Evolutionary conservation across 2,329 filamentous ascomycete species (phyloP).

Genomic region (Neopestalotiopsis rosae): DNA sequence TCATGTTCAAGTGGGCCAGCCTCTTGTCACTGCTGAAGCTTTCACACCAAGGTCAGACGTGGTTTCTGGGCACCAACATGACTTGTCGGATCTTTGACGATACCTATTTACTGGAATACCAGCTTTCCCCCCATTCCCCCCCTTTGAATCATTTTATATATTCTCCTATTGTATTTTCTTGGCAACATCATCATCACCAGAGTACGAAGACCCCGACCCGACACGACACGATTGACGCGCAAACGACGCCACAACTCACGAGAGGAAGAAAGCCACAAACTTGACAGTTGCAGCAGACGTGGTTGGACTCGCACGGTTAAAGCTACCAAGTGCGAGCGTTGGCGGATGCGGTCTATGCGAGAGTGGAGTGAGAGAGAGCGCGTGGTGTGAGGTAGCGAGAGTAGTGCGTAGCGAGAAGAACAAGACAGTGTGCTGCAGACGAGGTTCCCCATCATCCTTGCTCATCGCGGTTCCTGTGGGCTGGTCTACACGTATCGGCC

Average conservation of each 20-base stretch:
- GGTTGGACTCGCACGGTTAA: constrained; percentile 4
- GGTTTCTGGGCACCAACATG: too few relatives aligned
- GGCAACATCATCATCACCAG: neutral
- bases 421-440: constrained; percentile 23
- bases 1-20: neutral
- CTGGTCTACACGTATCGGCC: neutral
- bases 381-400: constrained; percentile 18
- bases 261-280: neutral
- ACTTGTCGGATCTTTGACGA: neutral
- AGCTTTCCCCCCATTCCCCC: neutral
- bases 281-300: constrained; percentile 15
- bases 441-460: constrained; percentile 13
- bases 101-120: neutral
- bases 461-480: constrained; percentile 6
- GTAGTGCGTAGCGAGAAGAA: constrained; percentile 22
- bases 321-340: constrained; percentile 3
- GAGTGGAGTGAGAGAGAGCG: constrained; percentile 12
- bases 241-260: constrained; percentile 12
- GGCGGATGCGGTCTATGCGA: constrained; percentile 14
- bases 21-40: neutral
- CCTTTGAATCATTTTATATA: neutral
- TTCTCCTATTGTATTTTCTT: constrained; percentile 5
- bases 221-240: constrained; percentile 16
- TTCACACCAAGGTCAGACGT: neutral
- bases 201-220: constrained; percentile 8